Percentiles rank a stretch among this genome's conserved stretches.
These are phyloP conservation scores for Lizonia empirigonia DNA, from an alignment of 2,329 filamentous ascomycete species.

Conservation along the genomic window DNA sequence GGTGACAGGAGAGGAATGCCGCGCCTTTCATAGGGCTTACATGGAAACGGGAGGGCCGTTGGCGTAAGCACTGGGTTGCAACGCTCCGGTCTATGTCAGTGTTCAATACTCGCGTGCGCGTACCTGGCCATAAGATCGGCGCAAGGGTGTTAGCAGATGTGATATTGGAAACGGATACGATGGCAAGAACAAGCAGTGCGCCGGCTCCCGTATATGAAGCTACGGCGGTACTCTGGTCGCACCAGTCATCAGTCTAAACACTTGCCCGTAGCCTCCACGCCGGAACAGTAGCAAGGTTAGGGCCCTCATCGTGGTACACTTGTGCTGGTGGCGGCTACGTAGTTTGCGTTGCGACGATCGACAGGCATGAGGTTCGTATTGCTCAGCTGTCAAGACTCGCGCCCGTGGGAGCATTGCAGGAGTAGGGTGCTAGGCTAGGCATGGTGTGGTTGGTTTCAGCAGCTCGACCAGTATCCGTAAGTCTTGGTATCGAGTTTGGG, in stretches of 20 bases:
- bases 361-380: conserved; percentile 31
- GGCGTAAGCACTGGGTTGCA: conserved; percentile 43
- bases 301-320: conserved; percentile 10
- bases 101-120: conserved; percentile 26
- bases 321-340: conserved; percentile 17
- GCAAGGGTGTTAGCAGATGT: conserved; percentile 39
- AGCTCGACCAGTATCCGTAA: conserved; percentile 28
- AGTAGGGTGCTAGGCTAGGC: conserved; percentile 40
- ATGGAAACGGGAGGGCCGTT: conserved; percentile 40
- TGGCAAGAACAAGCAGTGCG: conserved; percentile 22
- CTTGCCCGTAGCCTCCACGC: conserved; percentile 8
- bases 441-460: conserved; percentile 33
- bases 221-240: conserved; percentile 7
- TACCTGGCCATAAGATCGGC: conserved; percentile 35
- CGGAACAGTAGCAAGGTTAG: conserved; percentile 1
- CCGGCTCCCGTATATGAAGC: conserved; percentile 17
- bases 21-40: conserved; percentile 45
- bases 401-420: conserved; percentile 41
- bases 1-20: conserved; percentile 21
- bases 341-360: conserved; percentile 31
- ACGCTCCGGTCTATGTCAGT: conserved; percentile 38
- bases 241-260: conserved; percentile 5
- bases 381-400: conserved; percentile 43
- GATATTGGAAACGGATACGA: conserved; percentile 22
- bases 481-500: conserved; percentile 27